Evolutionary conservation across 139 green algal species (phyloP).

Genomic region (Spirogloea muscicola): DNA sequence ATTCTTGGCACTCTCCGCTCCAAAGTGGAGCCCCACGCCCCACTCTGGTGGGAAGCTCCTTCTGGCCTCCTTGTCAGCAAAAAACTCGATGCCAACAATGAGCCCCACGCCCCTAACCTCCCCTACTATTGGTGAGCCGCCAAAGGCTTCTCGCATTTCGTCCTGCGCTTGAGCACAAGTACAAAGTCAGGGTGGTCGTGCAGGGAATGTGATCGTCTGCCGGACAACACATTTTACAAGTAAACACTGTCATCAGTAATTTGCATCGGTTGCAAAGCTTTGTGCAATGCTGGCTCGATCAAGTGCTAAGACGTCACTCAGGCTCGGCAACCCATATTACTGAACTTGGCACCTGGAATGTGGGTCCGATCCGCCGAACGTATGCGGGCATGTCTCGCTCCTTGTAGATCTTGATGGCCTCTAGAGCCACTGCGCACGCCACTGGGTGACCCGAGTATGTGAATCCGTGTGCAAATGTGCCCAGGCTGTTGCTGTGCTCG

Average conservation of each 20-base stretch:
- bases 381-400: slow-evolving; percentile 18
- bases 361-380: slow-evolving; percentile 10
- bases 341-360: slow-evolving; percentile 27
- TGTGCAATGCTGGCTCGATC: too few relatives aligned
- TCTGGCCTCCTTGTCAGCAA: slow-evolving; percentile 36
- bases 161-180: too few relatives aligned
- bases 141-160: slow-evolving; percentile 13
- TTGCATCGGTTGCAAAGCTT: too few relatives aligned
- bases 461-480: slow-evolving; percentile 51
- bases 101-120: slow-evolving; percentile 44
- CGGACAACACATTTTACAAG: too few relatives aligned
- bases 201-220: too few relatives aligned
- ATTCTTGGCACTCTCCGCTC: background rate
- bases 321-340: too few relatives aligned
- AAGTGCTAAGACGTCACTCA: too few relatives aligned
- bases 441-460: slow-evolving; percentile 52
- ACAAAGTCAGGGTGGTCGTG: too few relatives aligned
- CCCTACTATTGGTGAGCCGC: slow-evolving; percentile 32
- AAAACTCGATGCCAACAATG: slow-evolving; percentile 46
- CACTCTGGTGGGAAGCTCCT: slow-evolving; percentile 26
- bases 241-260: too few relatives aligned
- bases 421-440: slow-evolving; percentile 46
- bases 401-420: slow-evolving; percentile 49
- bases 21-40: slow-evolving; percentile 22
- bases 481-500: slow-evolving; percentile 23